Evolutionary conservation across 2,329 filamentous ascomycete species (phyloP), one percentile per base, ranked within the genome.

Genomic region (Colletotrichum karsti): DNA sequence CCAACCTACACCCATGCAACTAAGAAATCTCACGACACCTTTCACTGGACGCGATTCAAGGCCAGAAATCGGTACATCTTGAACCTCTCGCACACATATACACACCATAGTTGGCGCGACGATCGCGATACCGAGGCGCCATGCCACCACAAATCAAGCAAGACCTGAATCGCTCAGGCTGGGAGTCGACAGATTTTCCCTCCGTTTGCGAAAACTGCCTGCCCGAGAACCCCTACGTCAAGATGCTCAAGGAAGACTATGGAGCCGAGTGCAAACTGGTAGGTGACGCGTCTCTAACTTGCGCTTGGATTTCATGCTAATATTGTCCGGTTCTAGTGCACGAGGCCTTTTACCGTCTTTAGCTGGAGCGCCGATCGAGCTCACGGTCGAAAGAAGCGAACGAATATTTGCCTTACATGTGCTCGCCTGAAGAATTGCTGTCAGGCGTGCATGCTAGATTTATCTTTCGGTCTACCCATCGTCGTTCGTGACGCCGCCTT

Each of bases 391-490:
- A 95, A 95, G 79, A 97, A 97, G 82, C 91, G 93, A 72, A 98
- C 95, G 61, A 97, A 93, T 75, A 97, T 98, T 75, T 99, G 96
- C 80, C 86, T 99, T 24, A 99, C 96, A 42, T 99, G 96, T 84
- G 95, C 96, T 22, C 92, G 96, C 48, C 87, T 98, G 72, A 99
- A 99, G 83, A 99, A 99, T 84, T 98, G 96, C 84, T 99, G 96
- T 77, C 96, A 99, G 84, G 95, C 92, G 82, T 99, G 96, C 84
- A 98, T 98, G 94, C 91, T 99, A 59, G 96, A 99, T 86, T 84
- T 99, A 68, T 95, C 93, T 12, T 99, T 98, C 76, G 97, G 96
- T 24, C 85, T 99, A 28, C 96, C 96, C 10, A 97, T 99, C 76
- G 93, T 95, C 13, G 93, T 99, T 66, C 91, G 96, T 77, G 96